Conservation (phyloP, 495 filamentous ascomycete species). For the Choiromyces venosus region DNA sequence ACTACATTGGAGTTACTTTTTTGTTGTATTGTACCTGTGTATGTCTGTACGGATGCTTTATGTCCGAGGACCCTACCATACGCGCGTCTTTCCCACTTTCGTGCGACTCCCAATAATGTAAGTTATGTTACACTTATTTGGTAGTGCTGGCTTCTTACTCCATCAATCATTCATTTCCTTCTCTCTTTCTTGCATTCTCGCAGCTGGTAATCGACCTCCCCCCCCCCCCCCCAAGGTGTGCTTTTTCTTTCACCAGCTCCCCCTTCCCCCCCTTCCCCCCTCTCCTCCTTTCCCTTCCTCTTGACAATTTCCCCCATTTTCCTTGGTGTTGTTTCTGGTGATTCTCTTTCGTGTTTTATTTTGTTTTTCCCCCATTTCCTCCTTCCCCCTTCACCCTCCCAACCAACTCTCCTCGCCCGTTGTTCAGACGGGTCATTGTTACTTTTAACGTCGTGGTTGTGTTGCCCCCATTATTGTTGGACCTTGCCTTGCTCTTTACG, state of each 20-base stretch:
- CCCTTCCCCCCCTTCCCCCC: background rate
- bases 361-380: conserved; percentile 1
- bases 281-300: conserved; percentile 18
- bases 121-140: conserved; percentile 7
- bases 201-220: background rate
- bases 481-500: background rate
- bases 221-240: background rate
- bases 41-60: conserved; percentile 8
- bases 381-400: conserved; percentile 7
- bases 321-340: conserved; percentile 23
- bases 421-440: background rate
- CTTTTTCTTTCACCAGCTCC: background rate
- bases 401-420: background rate
- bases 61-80: conserved; percentile 14
- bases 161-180: background rate
- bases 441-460: background rate
- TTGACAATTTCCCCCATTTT: conserved; percentile 20
- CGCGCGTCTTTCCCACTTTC: conserved; percentile 25
- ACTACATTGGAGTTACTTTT: background rate
- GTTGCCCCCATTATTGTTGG: background rate
- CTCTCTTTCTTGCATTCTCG: background rate
- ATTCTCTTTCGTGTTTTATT: conserved; percentile 15
- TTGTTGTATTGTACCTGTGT: background rate
- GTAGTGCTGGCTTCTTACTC: conserved; percentile 18
- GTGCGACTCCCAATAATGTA: conserved; percentile 18